Evolutionary conservation across 345 rosid species (phyloP), one percentile per base, ranked within the genome.

Genomic region (Moringa oleifera): DNA sequence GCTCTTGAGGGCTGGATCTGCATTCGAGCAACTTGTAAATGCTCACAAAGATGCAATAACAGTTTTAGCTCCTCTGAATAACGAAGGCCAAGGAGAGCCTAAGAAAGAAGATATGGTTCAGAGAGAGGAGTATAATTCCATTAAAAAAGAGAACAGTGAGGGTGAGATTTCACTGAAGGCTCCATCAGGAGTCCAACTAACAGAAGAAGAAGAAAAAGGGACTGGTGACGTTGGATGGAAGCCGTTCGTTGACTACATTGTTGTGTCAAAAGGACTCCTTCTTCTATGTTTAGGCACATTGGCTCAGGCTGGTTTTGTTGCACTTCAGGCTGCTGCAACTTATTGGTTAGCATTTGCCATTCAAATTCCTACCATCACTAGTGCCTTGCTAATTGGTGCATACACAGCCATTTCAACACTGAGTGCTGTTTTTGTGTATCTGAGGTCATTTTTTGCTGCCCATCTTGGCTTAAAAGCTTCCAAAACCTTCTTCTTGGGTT

Each of bases 341-440:
- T 90, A 80, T 41, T 90, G 97, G 97, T 79, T 90, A 13, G 91
- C 94, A 49, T 70, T 68, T 53, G 90, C 84, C 10, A 83, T 85
- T 53, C 81, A 74, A 51, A 54, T 78, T 65, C 88, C 91, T 17
- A 65, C 68, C 24, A 52, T 87, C 56, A 69, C 64, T 19, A 74
- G 23, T 36, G 73, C 71, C 28, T 24, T 70, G 49, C 71, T 90
- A 53, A 77, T 82, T 60, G 92, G 89, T 23, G 80, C 79, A 51
- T 87, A 83, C 65, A 63, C 85, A 11, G 79, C 75, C n/a, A 75
- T 90, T 65, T 79, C 90, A 55, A n/a, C 73, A 20, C 71, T 80
- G 55, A 75, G 90, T 74, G 72, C 85, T 41, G 68, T 76, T 59
- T 81, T 82, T 45, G 79, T 75, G 21, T 81, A 72, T 21, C 23